phyloP scores from a whole-genome alignment of 1,284 basidiomycete species.

The Leccinum griseonigrum region DNA sequence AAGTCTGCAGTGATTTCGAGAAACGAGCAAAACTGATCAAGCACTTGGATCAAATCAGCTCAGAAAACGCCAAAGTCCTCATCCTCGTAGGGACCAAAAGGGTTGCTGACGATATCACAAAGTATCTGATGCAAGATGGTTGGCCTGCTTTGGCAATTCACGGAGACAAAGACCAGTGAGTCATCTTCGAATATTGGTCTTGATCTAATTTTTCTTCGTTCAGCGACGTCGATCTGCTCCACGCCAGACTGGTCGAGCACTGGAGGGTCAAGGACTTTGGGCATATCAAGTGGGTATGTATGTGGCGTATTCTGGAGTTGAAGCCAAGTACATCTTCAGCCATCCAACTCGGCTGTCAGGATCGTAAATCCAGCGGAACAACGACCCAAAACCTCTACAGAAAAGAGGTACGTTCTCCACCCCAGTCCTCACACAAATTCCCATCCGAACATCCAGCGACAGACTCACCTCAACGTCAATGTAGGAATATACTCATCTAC shows the following conservation, averaged over 20 bases:
- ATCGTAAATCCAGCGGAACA: slow-evolving; percentile 50
- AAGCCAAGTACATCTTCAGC: slow-evolving; percentile 14
- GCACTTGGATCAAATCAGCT: slow-evolving; percentile 95
- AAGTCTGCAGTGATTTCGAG: slow-evolving; percentile 97
- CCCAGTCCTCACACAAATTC: neutral
- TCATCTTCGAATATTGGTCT: slow-evolving; percentile 23
- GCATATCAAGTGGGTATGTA: slow-evolving; percentile 65
- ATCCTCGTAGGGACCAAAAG: slow-evolving; percentile 99
- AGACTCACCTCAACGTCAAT: slow-evolving; percentile 76
- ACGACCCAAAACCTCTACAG: slow-evolving; percentile 33
- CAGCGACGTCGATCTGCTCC: slow-evolving; percentile 61
- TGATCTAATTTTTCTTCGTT: slow-evolving; percentile 40
- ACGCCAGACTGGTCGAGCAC: slow-evolving; percentile 55
- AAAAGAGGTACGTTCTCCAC: slow-evolving; percentile 42
- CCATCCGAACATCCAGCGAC: slow-evolving; percentile 13
- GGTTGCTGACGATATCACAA: slow-evolving; percentile 97
- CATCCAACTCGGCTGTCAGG: slow-evolving; percentile 53
- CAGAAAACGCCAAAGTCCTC: slow-evolving; percentile 97
- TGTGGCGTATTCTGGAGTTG: slow-evolving; percentile 49
- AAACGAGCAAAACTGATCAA: slow-evolving; percentile 96
- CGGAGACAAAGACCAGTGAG: slow-evolving; percentile 95
- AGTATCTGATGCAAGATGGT: slow-evolving; percentile 94
- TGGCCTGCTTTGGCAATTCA: slow-evolving; percentile 99
- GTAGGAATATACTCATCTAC: slow-evolving; percentile 85
- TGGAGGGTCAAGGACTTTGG: slow-evolving; percentile 45